Conservation (phyloP, 306 rosid genomes). For the Erythrophleum fordii region DNA sequence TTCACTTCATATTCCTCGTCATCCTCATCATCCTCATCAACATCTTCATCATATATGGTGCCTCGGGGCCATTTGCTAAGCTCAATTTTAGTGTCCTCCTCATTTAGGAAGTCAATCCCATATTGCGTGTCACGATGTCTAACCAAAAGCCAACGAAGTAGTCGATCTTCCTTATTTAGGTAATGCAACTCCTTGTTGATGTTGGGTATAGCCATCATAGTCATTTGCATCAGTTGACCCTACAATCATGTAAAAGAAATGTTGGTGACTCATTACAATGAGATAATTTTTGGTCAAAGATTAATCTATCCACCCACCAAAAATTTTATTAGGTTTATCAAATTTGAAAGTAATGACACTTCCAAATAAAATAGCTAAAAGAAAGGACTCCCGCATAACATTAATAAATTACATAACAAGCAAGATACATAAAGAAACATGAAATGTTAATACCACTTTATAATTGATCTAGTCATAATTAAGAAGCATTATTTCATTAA, state of each 20-base stretch:
- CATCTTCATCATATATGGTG: slow-evolving; percentile 17
- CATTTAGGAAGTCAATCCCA: slow-evolving; percentile 53
- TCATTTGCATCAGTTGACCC: slow-evolving; percentile 93
- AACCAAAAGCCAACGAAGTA: slow-evolving; percentile 85
- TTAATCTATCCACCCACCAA: background rate
- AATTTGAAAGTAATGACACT: background rate
- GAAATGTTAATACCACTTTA: background rate
- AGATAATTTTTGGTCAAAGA: slow-evolving; percentile 19
- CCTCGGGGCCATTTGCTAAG: slow-evolving; percentile 22
- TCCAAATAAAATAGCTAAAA: background rate
- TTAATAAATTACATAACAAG: background rate
- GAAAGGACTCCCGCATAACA: background rate
- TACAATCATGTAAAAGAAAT: slow-evolving; percentile 40
- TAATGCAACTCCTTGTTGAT: slow-evolving; percentile 92
- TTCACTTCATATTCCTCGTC: slow-evolving; percentile 45
- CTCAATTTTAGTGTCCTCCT: slow-evolving; percentile 50
- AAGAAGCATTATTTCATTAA: background rate
- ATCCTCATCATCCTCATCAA: slow-evolving; percentile 22
- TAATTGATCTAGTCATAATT: background rate
- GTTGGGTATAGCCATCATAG: slow-evolving; percentile 93
- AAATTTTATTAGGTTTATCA: background rate
- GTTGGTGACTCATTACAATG: background rate
- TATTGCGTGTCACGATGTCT: slow-evolving; percentile 61
- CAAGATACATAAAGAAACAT: background rate
- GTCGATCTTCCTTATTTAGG: slow-evolving; percentile 89